Conservation (phyloP, 257 asterid species). For the Thymus mandschuricus region DNA sequence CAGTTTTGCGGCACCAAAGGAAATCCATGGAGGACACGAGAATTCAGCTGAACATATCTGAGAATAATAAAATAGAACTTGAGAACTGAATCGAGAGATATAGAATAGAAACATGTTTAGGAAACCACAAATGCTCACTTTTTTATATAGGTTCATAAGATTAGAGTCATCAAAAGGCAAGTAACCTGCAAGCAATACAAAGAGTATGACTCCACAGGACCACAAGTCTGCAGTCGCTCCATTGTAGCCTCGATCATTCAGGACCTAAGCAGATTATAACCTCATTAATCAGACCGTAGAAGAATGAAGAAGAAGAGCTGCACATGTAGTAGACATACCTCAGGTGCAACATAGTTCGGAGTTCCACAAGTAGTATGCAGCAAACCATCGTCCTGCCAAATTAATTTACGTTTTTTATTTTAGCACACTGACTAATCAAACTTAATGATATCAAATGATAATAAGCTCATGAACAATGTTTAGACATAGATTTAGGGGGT, state of each 20-base stretch:
- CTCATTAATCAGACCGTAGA: slow-evolving; percentile 18
- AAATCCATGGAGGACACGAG: slow-evolving; percentile 94
- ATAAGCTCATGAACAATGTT: neutral
- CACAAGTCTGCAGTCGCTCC: slow-evolving; percentile 97
- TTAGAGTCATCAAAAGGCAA: slow-evolving; percentile 95
- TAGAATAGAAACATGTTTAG: slow-evolving; percentile 16
- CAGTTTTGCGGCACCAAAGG: slow-evolving; percentile 82
- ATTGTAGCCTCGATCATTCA: slow-evolving; percentile 87
- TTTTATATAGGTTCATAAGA: slow-evolving; percentile 83
- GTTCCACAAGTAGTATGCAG: slow-evolving; percentile 97
- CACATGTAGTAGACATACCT: slow-evolving; percentile 50
- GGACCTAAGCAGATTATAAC: slow-evolving; percentile 54
- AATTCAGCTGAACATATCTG: slow-evolving; percentile 88
- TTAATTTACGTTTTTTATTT: neutral
- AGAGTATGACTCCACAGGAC: slow-evolving; percentile 97
- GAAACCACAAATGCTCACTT: slow-evolving; percentile 56
- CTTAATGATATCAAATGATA: neutral
- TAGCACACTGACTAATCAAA: neutral
- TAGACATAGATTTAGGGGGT: neutral
- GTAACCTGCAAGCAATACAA: slow-evolving; percentile 97
- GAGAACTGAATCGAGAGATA: slow-evolving; percentile 26
- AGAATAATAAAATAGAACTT: slow-evolving; percentile 19
- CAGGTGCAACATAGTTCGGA: slow-evolving; percentile 97
- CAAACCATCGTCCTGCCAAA: slow-evolving; percentile 86
- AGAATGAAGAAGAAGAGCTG: neutral